phyloP scores from a whole-genome alignment of 2,329 filamentous ascomycete genomes.

The Sarocladium strictum region DNA sequence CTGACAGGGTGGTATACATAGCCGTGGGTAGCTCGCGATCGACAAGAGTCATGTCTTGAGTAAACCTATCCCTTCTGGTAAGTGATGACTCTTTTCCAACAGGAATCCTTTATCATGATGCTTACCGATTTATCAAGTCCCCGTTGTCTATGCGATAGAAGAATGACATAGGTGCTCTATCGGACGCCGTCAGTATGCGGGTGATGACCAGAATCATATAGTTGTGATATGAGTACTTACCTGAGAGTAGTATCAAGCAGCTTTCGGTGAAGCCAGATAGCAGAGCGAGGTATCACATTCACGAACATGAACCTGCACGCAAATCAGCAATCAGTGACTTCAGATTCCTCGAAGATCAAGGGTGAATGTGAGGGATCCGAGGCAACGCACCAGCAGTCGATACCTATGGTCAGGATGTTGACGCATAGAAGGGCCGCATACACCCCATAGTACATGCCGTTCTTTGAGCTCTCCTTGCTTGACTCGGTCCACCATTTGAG shows the following conservation, averaged over 20 bases:
- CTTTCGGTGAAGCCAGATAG: constrained; percentile 16
- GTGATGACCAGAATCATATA: constrained; percentile 9
- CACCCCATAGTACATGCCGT: not conserved
- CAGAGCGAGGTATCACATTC: constrained; percentile 15
- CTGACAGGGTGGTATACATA: not conserved
- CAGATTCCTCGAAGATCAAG: not conserved
- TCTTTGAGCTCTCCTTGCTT: not conserved
- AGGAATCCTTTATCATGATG: not conserved
- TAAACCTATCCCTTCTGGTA: constrained; percentile 21
- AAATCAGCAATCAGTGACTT: not conserved
- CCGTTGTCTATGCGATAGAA: constrained; percentile 28
- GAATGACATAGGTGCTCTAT: constrained; percentile 26
- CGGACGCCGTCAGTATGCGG: constrained; percentile 14
- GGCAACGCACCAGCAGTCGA: not conserved
- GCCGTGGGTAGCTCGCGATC: constrained; percentile 27
- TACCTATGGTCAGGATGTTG: not conserved
- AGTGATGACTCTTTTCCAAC: not conserved
- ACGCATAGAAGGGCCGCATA: not conserved
- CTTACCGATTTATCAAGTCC: constrained; percentile 23
- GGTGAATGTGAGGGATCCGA: not conserved
- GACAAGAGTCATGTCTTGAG: constrained; percentile 32
- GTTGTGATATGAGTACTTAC: not conserved
- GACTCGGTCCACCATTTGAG: not conserved
- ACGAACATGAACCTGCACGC: not conserved
- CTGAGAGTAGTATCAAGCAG: constrained; percentile 5